These are phyloP conservation scores for Erysimum pusillum DNA, from an alignment of 441 rosid genomes.

Conservation along the genomic window DNA sequence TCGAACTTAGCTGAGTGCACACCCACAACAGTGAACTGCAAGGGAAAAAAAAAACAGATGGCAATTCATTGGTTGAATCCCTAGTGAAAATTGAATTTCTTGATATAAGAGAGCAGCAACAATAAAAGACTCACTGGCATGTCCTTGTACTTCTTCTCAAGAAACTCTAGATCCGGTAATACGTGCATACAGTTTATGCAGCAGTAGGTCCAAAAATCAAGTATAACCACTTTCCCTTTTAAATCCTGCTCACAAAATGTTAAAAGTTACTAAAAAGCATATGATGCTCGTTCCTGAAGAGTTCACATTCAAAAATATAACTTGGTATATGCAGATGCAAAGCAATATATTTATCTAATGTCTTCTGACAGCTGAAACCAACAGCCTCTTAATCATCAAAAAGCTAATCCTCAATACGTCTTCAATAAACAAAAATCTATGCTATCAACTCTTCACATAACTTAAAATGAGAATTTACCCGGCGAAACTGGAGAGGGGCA, in stretches of 20 bases:
- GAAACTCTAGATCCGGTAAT: slow-evolving; percentile 83
- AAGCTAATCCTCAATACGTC: slow-evolving; percentile 1
- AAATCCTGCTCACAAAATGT: slow-evolving; percentile 68
- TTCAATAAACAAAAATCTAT: slow-evolving; percentile 2
- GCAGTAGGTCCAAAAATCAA: slow-evolving; percentile 99
- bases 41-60: slow-evolving; percentile 9
- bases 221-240: slow-evolving; percentile 90
- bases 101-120: slow-evolving; percentile 12
- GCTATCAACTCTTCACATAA: slow-evolving; percentile 12
- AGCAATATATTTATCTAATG: background rate
- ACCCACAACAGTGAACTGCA: slow-evolving; percentile 91
- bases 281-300: slow-evolving; percentile 4
- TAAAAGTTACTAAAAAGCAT: slow-evolving; percentile 33
- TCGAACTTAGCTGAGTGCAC: slow-evolving; percentile 99
- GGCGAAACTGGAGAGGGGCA: slow-evolving; percentile 82
- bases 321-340: background rate
- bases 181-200: slow-evolving; percentile 98
- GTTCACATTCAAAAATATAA: background rate
- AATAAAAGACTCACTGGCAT: slow-evolving; percentile 67
- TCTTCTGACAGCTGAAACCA: background rate
- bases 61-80: background rate
- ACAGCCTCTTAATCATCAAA: background rate
- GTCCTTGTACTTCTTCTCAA: slow-evolving; percentile 93
- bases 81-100: no score
- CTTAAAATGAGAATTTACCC: slow-evolving; percentile 56